Evolutionary conservation across 345 rosid species (phyloP), one percentile per base, ranked within the genome.

Genomic region (Corymbia maculata): DNA sequence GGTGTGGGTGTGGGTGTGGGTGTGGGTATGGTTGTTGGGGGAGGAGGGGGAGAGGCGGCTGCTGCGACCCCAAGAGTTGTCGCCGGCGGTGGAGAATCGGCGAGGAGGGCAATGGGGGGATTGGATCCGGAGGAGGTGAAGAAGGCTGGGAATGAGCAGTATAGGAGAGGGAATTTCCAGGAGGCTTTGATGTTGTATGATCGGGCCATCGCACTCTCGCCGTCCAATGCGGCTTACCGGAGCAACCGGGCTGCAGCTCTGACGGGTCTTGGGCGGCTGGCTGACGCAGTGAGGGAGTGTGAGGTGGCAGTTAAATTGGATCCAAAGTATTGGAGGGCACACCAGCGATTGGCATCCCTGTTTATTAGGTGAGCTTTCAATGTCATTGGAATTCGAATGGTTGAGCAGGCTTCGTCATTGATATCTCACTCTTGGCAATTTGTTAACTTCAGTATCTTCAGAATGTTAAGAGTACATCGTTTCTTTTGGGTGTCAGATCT

Each of bases 161-260:
- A 95, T 52, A 95, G 91, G 44, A 98, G 92, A 79, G 98, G 98
- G 52, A 88, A 91, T 82, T 95, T 96, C 92, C 88, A 50, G n/a
- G 97, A 95, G 88, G 99, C 99, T 50, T 92, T 98, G 94, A 92
- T 88, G 86, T 88, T 95, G 88, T 98, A 98, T 30, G 99, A 96
- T 75, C 94, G 93, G 91, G 99, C 99, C 28, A 93, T 98, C 61
- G 91, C 94, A 52, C 91, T 95, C 85, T 91, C 93, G 3, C 99
- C 99, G 1, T 88, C 52, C 36, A 98, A 95, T 87, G 96, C 98
- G 0, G 94, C 98, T 16, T 98, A 92, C 79, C 89, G 93, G 91
- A 93, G 98, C 91, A 98, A 97, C 87, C 90, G 98, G 51, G 99
- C 98, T 4, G 99, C 97, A 3, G 97, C 96, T 11, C 92, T 97